A percentile compares a stretch with the other conserved stretches of the same genome.
Evolutionary conservation across 2,329 filamentous ascomycete genomes (phyloP).

Genomic region (Neopestalotiopsis sp.): DNA sequence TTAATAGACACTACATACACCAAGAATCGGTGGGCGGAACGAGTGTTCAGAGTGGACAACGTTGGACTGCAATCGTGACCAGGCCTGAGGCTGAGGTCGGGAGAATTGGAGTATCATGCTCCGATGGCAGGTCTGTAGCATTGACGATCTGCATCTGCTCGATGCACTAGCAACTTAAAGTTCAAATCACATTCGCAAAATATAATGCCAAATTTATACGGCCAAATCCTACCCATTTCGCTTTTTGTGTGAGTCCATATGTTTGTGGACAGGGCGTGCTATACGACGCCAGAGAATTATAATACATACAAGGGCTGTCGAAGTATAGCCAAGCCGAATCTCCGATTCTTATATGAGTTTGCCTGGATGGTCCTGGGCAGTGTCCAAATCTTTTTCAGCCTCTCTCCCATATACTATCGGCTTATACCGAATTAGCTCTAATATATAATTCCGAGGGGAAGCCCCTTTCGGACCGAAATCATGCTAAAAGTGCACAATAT

Average conservation of each 20-base stretch:
- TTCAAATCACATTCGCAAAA: background rate
- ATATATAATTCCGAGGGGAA: background rate
- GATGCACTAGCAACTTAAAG: background rate
- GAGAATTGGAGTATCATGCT: background rate
- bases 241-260: constrained; percentile 12
- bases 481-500: background rate
- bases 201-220: background rate
- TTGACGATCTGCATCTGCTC: background rate
- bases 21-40: background rate
- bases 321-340: background rate
- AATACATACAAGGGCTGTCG: background rate
- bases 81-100: background rate
- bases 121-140: background rate
- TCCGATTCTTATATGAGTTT: background rate
- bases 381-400: background rate
- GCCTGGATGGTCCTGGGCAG: background rate
- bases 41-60: background rate
- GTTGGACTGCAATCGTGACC: background rate
- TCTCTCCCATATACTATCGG: background rate
- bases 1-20: background rate
- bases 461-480: background rate
- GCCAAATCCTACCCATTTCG: background rate
- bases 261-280: constrained; percentile 2
- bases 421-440: background rate
- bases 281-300: background rate